Conservation (phyloP, 2,329 filamentous ascomycete species). For the Cladophialophora carrionii region DNA sequence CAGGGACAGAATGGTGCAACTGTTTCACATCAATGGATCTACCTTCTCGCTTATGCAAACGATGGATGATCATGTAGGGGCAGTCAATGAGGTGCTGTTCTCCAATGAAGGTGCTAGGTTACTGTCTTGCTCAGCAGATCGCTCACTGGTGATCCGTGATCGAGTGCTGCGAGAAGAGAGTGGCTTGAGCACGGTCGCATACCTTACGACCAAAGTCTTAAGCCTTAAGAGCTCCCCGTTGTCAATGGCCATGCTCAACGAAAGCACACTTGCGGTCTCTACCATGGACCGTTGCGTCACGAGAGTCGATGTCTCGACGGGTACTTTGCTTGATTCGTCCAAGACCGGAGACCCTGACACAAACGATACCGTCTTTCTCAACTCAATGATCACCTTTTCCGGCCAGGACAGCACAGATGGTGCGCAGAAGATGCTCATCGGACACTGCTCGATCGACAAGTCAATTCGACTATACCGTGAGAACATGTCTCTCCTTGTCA, state of each 20-base stretch:
- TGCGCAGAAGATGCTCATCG: conserved; percentile 68
- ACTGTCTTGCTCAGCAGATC: conserved; percentile 84
- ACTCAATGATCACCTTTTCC: conserved; percentile 68
- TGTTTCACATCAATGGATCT: conserved; percentile 69
- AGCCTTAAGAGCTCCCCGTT: conserved; percentile 83
- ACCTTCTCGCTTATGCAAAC: conserved; percentile 83
- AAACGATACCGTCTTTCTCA: conserved; percentile 79
- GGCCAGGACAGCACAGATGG: conserved; percentile 49
- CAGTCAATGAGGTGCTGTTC: conserved; percentile 77
- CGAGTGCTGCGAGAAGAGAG: conserved; percentile 64
- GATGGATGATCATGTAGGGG: conserved; percentile 85
- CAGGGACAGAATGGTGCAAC: conserved; percentile 86
- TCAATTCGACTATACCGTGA: conserved; percentile 88
- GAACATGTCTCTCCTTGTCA: conserved; percentile 75
- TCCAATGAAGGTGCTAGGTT: conserved; percentile 70
- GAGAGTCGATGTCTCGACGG: conserved; percentile 65
- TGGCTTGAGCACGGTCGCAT: conserved; percentile 66
- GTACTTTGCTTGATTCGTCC: conserved; percentile 72
- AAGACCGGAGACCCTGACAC: conserved; percentile 80
- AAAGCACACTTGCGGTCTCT: conserved; percentile 62
- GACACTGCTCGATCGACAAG: conserved; percentile 93
- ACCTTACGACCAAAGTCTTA: conserved; percentile 74
- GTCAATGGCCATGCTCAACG: conserved; percentile 73
- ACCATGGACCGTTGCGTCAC: conserved; percentile 66
- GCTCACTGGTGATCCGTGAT: conserved; percentile 82